Conservation (phyloP, 2,329 filamentous ascomycete species). For the Dactylonectria estremocensis region DNA sequence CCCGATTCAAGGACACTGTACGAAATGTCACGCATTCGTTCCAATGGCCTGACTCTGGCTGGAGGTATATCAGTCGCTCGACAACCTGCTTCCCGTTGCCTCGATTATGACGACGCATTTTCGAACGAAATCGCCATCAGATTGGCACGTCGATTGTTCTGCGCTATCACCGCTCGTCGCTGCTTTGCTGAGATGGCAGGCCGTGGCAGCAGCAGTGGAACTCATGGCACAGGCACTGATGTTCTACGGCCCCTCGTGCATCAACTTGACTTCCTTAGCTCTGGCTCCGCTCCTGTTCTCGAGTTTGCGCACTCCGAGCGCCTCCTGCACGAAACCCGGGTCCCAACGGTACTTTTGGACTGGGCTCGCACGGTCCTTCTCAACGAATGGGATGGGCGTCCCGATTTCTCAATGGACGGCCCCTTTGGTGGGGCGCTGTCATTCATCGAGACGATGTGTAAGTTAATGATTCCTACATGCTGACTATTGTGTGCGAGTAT, state of each 20-base stretch:
- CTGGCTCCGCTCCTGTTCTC: constrained; percentile 61
- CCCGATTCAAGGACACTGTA: constrained; percentile 64
- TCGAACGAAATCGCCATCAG: constrained; percentile 73
- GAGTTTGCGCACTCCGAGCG: constrained; percentile 67
- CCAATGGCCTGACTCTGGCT: constrained; percentile 66
- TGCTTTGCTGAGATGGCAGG: constrained; percentile 63
- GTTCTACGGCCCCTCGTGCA: constrained; percentile 65
- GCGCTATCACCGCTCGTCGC: constrained; percentile 69
- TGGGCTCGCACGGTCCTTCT: constrained; percentile 84
- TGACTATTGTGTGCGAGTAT: background rate
- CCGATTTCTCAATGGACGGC: constrained; percentile 78
- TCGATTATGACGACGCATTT: constrained; percentile 75
- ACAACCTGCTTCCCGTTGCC: constrained; percentile 65
- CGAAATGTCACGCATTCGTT: constrained; percentile 74
- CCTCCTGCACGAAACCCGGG: constrained; percentile 70
- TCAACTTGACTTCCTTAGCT: constrained; percentile 68
- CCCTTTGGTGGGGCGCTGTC: constrained; percentile 84
- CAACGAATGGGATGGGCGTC: constrained; percentile 84
- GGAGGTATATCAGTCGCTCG: constrained; percentile 62
- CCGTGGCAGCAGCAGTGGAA: constrained; percentile 54
- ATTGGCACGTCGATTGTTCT: constrained; percentile 71
- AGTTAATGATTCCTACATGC: constrained; percentile 52
- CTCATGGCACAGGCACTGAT: constrained; percentile 53
- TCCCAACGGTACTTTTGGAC: constrained; percentile 73
- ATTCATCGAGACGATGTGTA: constrained; percentile 81